phyloP scores from a whole-genome alignment of 768 basidiomycete species.

The Mycena rosella region DNA sequence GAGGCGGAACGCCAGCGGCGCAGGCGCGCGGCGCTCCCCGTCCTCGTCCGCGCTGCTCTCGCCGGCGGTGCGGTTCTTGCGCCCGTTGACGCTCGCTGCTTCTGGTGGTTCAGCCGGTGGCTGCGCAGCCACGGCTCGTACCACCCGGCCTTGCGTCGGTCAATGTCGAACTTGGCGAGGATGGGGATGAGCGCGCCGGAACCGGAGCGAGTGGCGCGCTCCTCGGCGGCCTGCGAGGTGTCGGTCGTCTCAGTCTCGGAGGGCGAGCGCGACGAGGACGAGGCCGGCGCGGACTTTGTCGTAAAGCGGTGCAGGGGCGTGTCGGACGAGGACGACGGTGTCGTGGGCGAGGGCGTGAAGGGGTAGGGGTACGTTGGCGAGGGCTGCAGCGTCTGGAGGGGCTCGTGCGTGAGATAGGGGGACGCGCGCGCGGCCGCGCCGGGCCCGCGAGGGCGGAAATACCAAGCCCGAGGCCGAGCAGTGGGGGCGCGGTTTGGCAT shows the following conservation, averaged over 20 bases:
- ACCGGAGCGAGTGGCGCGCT: constrained; percentile 59
- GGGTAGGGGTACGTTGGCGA: no score
- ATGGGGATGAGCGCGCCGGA: constrained; percentile 81
- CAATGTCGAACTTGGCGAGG: constrained; percentile 95
- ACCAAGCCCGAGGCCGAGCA: no score
- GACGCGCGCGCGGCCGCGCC: no score
- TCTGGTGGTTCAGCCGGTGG: constrained; percentile 70
- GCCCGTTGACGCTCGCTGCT: constrained; percentile 64
- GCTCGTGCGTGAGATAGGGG: no score
- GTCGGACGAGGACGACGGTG: constrained; percentile 66
- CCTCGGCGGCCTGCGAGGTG: constrained; percentile 47
- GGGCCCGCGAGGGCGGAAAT: no score
- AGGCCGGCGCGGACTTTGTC: constrained; percentile 62
- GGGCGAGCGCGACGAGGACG: constrained; percentile 55
- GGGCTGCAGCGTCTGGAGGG: no score
- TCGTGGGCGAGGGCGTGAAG: no score
- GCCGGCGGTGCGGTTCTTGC: constrained; percentile 20
- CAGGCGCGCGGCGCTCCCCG: constrained; percentile 12
- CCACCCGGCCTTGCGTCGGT: constrained; percentile 83
- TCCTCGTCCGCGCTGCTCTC: constrained; percentile 16
- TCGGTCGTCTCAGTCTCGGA: constrained; percentile 49
- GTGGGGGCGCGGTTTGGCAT: no score
- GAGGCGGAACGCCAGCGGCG: constrained; percentile 29
- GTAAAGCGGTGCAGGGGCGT: constrained; percentile 52
- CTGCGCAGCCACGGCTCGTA: constrained; percentile 87